Conservation (phyloP, 2,329 filamentous ascomycete species). For the Venturia nashicola region DNA sequence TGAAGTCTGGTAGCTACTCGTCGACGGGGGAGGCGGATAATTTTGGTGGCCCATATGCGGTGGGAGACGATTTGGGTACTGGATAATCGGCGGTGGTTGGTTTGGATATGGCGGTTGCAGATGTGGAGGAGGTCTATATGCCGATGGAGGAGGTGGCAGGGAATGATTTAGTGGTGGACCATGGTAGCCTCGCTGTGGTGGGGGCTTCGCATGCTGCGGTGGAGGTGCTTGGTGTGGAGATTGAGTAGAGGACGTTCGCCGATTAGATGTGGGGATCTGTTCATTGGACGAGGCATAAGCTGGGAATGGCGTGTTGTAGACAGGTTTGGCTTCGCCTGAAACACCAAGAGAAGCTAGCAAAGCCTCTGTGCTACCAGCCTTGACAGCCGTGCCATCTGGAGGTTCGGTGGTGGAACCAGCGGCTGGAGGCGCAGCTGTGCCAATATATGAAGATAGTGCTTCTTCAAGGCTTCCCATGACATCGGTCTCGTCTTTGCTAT, state of each 20-base stretch:
- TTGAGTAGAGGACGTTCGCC: neutral
- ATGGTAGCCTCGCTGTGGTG: neutral
- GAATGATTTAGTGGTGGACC: neutral
- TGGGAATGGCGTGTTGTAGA: constrained; percentile 25
- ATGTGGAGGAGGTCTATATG: neutral
- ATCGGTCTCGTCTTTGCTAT: constrained; percentile 1
- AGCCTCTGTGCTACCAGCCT: constrained; percentile 18
- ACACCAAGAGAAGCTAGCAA: constrained; percentile 24
- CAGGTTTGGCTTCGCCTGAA: constrained; percentile 23
- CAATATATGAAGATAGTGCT: constrained; percentile 10
- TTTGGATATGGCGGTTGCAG: neutral
- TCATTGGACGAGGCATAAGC: constrained; percentile 20
- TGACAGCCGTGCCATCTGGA: constrained; percentile 10
- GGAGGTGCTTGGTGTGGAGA: neutral
- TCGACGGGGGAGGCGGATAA: neutral
- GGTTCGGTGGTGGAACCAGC: constrained; percentile 16
- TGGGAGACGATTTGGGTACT: neutral
- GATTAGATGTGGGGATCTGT: neutral
- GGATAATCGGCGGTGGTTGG: neutral
- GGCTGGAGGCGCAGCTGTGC: constrained; percentile 13
- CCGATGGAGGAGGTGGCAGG: neutral
- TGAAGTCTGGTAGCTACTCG: neutral
- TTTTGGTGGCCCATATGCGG: neutral
- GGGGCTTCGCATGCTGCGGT: neutral
- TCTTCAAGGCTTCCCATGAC: constrained; percentile 13